Percentiles rank a stretch among this genome's conserved stretches.
Evolutionary conservation across 805 yeast genomes (phyloP).

Genomic region (Diddensiella transvaalensis): DNA sequence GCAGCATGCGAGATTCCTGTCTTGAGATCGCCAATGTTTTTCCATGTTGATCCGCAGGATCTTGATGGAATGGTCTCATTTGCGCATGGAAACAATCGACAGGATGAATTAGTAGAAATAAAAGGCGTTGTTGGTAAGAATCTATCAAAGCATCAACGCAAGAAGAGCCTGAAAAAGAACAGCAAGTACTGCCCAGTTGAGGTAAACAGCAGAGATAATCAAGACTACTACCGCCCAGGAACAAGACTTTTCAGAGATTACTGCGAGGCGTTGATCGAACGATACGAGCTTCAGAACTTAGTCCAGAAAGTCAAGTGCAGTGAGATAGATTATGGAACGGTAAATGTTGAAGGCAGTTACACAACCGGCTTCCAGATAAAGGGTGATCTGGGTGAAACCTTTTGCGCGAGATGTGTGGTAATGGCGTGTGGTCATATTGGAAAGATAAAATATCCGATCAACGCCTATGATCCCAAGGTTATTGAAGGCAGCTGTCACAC

Average conservation of each 20-base stretch:
- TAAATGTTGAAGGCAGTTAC: constrained; percentile 25
- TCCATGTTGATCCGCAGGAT: constrained; percentile 45
- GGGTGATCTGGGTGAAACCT: constrained; percentile 35
- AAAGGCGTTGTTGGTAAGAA: constrained; percentile 43
- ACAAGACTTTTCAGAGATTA: constrained; percentile 40
- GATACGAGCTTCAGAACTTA: constrained; percentile 34
- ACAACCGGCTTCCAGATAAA: constrained; percentile 37
- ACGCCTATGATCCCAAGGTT: neutral
- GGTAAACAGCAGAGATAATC: constrained; percentile 43
- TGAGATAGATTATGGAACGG: constrained; percentile 33
- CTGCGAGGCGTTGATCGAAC: constrained; percentile 35
- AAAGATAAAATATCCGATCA: constrained; percentile 11
- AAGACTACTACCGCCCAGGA: constrained; percentile 44
- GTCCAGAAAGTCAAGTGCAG: constrained; percentile 37
- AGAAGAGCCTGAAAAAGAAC: constrained; percentile 18
- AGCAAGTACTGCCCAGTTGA: constrained; percentile 15
- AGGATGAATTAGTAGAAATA: constrained; percentile 40
- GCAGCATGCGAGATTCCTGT: constrained; percentile 41
- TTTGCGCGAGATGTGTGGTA: constrained; percentile 30
- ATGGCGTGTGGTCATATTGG: constrained; percentile 21
- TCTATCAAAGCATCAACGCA: constrained; percentile 42
- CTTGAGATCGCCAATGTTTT: constrained; percentile 47
- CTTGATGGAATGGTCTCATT: constrained; percentile 43
- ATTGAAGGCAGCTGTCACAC: constrained; percentile 19
- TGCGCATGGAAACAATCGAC: constrained; percentile 36